phyloP scores from a whole-genome alignment of 139 green algal genomes.

The Tetradesmus obliquus region DNA sequence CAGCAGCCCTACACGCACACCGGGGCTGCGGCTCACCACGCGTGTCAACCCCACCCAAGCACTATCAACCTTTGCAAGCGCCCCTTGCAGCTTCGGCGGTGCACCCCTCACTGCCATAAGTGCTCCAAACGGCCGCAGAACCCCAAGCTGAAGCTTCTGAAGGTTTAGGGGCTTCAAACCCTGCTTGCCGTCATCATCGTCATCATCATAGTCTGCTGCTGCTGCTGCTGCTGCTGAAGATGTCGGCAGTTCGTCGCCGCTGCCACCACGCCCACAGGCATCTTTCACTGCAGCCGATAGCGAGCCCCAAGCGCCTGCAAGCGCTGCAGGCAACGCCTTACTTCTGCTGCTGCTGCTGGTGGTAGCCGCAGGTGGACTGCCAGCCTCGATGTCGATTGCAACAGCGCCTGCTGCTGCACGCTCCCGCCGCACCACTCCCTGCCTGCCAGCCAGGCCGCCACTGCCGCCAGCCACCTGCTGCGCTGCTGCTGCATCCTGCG shows the following conservation, averaged over 20 bases:
- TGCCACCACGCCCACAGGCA: not conserved
- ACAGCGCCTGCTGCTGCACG: not conserved
- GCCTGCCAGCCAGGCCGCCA: not conserved
- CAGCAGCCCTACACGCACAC: not conserved
- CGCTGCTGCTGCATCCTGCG: not conserved
- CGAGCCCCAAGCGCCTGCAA: not conserved
- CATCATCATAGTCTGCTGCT: not conserved
- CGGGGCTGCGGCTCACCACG: not conserved
- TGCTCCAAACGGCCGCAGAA: conserved; percentile 13
- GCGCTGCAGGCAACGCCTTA: not conserved
- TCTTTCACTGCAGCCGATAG: not conserved
- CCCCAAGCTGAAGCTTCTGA: conserved; percentile 11
- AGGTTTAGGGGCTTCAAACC: conserved; percentile 6
- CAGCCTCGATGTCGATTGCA: not conserved
- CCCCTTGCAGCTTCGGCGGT: not conserved
- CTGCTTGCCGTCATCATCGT: conserved; percentile 20
- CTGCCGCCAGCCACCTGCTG: not conserved
- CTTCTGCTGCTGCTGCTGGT: not conserved
- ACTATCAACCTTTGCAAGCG: conserved; percentile 5
- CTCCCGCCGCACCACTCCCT: conserved; percentile 7
- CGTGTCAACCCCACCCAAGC: not conserved
- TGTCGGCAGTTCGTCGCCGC: not conserved
- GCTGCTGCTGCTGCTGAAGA: not conserved
- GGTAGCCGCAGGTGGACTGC: not conserved
- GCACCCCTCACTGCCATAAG: conserved; percentile 2